Conservation (phyloP, 306 rosid species). For the Quillaja saponaria region DNA sequence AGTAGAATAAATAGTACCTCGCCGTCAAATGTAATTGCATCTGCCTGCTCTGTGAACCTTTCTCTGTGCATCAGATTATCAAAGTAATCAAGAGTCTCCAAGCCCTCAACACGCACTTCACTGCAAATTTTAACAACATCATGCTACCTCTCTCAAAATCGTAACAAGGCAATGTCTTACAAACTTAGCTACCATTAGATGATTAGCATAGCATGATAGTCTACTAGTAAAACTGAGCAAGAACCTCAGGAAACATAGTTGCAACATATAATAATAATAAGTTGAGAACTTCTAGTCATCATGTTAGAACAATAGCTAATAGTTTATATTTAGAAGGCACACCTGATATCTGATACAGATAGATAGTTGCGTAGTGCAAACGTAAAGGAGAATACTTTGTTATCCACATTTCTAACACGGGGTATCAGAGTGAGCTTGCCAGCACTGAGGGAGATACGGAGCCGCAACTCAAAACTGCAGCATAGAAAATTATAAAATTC, state of each 20-base stretch:
- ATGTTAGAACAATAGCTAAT: neutral
- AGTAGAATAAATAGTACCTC: constrained; percentile 46
- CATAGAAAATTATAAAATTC: constrained; percentile 1
- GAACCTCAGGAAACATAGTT: neutral
- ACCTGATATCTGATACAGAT: constrained; percentile 78
- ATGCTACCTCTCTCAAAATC: constrained; percentile 27
- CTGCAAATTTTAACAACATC: constrained; percentile 49
- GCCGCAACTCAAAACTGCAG: constrained; percentile 70
- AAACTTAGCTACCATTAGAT: constrained; percentile 1
- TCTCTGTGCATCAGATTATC: constrained; percentile 54
- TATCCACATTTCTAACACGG: constrained; percentile 64
- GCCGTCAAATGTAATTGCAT: constrained; percentile 76
- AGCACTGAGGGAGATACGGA: constrained; percentile 55
- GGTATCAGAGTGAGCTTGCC: constrained; percentile 69
- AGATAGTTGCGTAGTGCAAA: constrained; percentile 65
- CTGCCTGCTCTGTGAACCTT: constrained; percentile 83
- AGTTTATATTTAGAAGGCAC: constrained; percentile 7
- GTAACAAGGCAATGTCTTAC: constrained; percentile 20
- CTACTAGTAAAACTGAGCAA: neutral
- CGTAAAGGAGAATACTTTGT: constrained; percentile 56
- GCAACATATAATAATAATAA: neutral
- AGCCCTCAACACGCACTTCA: constrained; percentile 79
- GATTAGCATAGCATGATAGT: constrained; percentile 3
- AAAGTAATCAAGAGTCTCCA: constrained; percentile 79
- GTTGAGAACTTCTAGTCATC: constrained; percentile 1